A percentile compares a stretch with the other conserved stretches of the same genome.
phyloP scores from a whole-genome alignment of 176 grass and related monocot species.

The bread wheat (Triticum aestivum) region DNA sequence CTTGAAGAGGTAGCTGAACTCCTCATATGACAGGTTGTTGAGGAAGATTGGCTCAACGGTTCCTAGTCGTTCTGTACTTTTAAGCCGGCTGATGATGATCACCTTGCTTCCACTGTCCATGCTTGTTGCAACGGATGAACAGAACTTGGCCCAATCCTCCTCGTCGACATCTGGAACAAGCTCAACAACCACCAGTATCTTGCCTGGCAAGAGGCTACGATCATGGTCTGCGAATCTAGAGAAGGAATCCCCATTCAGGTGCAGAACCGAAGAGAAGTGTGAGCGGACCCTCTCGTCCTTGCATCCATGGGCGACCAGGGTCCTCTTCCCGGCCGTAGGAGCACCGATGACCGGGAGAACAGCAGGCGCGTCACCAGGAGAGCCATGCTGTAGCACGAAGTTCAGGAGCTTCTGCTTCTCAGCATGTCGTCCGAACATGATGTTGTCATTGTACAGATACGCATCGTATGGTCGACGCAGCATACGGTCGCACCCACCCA shows the following conservation, averaged over 20 bases:
- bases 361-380: background rate
- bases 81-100: too few species aligned
- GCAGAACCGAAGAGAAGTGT: background rate
- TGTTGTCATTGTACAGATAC: background rate
- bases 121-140: background rate
- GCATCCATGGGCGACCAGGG: background rate
- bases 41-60: background rate
- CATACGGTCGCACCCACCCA: background rate
- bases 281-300: background rate
- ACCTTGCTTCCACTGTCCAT: too few species aligned
- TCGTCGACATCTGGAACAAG: background rate
- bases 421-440: background rate
- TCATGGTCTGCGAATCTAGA: background rate
- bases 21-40: background rate
- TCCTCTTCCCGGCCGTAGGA: background rate
- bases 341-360: background rate
- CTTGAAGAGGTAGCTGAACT: conserved; percentile 22
- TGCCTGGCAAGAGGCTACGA: background rate
- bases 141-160: background rate
- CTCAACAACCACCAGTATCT: background rate
- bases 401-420: background rate
- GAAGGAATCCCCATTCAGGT: background rate
- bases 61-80: too few species aligned
- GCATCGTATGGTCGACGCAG: background rate
- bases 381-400: background rate